phyloP scores from a whole-genome alignment of 139 green algal species.

The Coelastrella sp. region DNA sequence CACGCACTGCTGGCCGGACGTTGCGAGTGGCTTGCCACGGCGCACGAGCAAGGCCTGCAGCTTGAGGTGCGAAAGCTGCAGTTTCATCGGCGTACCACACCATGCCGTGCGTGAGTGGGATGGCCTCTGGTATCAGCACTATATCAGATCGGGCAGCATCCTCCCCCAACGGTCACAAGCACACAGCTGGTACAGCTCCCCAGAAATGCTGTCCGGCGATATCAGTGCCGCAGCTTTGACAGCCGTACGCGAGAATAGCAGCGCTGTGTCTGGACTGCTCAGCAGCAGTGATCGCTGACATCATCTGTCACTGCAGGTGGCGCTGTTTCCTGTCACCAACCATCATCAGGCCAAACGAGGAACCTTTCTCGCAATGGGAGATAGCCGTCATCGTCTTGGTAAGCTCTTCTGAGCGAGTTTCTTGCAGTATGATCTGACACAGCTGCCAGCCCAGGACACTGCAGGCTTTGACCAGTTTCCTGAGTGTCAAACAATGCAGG shows the following conservation, averaged over 20 bases:
- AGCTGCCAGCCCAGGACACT: too few species aligned
- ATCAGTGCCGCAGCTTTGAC: too few species aligned
- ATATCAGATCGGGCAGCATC: not conserved
- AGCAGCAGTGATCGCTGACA: too few species aligned
- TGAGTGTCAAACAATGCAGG: too few species aligned
- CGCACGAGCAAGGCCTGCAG: conserved; percentile 48
- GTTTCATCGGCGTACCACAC: not conserved
- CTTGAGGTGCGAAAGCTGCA: not conserved
- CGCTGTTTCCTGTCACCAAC: conserved; percentile 42
- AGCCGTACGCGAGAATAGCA: too few species aligned
- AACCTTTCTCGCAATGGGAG: conserved; percentile 48
- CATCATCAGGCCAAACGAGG: conserved; percentile 42
- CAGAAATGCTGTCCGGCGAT: too few species aligned
- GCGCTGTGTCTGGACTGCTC: too few species aligned
- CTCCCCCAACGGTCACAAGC: not conserved
- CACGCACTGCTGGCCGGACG: conserved; percentile 48
- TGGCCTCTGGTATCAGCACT: too few species aligned
- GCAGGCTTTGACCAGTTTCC: too few species aligned
- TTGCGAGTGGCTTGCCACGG: conserved; percentile 20
- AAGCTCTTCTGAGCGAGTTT: not conserved
- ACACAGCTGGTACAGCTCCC: too few species aligned
- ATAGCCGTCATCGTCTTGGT: conserved; percentile 49
- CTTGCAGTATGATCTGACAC: too few species aligned
- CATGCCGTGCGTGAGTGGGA: too few species aligned
- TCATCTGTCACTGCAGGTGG: conserved; percentile 24